phyloP scores from a whole-genome alignment of 129 eudicot species.

The Rutidosis leptorrhynchoides region DNA sequence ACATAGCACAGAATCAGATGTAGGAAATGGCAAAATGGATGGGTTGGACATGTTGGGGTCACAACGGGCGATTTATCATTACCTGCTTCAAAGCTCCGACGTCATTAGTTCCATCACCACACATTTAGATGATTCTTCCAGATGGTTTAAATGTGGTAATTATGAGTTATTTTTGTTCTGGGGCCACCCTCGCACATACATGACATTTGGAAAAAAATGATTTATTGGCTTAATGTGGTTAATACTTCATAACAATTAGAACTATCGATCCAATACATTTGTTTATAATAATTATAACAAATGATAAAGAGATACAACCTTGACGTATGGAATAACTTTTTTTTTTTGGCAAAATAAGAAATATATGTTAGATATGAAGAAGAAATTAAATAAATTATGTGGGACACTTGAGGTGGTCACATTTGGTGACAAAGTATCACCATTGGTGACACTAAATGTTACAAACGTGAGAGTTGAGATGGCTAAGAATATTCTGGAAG shows the following conservation, averaged over 20 bases:
- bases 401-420: too few relatives aligned
- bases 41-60: neutral
- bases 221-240: slow-evolving; percentile 12
- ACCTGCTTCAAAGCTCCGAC: slow-evolving; percentile 98
- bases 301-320: slow-evolving; percentile 45
- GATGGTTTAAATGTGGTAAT: slow-evolving; percentile 76
- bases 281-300: too few relatives aligned
- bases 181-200: slow-evolving; percentile 98
- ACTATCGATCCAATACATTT: neutral
- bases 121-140: slow-evolving; percentile 87
- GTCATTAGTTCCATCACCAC: too few relatives aligned
- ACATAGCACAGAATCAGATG: neutral
- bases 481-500: too few relatives aligned
- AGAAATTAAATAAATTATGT: too few relatives aligned
- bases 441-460: too few relatives aligned
- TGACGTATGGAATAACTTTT: too few relatives aligned
- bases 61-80: slow-evolving; percentile 12
- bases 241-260: slow-evolving; percentile 2
- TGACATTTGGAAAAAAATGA: slow-evolving; percentile 25
- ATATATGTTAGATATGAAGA: too few relatives aligned
- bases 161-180: slow-evolving; percentile 91
- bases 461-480: too few relatives aligned
- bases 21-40: neutral
- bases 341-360: too few relatives aligned
- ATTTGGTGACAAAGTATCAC: too few relatives aligned